Conservation (phyloP, 257 asterid species). For the Primulina huaijiensis region DNA sequence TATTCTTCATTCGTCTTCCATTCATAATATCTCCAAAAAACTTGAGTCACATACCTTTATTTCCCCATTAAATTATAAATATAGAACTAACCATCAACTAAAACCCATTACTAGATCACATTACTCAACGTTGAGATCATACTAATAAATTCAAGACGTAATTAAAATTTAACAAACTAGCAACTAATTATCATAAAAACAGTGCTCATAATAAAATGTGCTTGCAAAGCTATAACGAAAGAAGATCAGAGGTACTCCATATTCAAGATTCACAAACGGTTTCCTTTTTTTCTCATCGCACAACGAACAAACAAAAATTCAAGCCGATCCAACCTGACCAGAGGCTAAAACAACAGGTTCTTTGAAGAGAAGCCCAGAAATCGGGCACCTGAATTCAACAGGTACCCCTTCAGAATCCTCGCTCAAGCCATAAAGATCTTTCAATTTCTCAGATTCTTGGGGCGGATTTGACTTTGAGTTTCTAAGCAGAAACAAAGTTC, state of each 20-base stretch:
- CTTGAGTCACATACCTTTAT: neutral
- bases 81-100: neutral
- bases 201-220: too few species aligned
- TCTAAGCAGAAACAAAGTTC: slow-evolving; percentile 33
- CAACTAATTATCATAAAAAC: neutral
- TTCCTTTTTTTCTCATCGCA: too few species aligned
- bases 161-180: too few species aligned
- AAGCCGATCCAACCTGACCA: slow-evolving; percentile 46
- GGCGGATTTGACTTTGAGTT: slow-evolving; percentile 29
- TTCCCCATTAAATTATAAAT: too few species aligned
- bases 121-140: too few species aligned
- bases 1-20: neutral
- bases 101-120: neutral
- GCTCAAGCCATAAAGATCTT: neutral
- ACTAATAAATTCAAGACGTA: neutral
- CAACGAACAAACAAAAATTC: neutral
- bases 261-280: neutral
- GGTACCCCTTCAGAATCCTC: slow-evolving; percentile 31
- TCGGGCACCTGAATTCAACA: slow-evolving; percentile 44
- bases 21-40: too few species aligned
- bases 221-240: too few species aligned
- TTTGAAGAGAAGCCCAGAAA: slow-evolving; percentile 45
- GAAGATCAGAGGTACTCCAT: neutral
- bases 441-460: neutral
- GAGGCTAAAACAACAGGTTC: slow-evolving; percentile 59